Conservation (phyloP, 176 grass and related monocot genomes). For the Carex scoparia region DNA sequence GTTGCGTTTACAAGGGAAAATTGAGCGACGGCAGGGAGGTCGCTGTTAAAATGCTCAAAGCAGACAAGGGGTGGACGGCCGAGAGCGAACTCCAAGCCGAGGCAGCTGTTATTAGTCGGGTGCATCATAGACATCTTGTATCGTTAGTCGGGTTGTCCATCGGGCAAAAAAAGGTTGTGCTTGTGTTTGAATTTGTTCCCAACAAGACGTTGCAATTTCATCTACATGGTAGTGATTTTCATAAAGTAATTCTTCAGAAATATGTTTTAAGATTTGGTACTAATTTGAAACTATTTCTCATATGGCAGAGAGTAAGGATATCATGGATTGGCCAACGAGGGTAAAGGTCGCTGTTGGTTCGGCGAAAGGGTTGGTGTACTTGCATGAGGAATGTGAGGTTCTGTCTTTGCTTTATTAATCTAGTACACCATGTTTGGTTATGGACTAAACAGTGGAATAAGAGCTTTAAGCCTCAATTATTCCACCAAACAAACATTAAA, state of each 20-base stretch:
- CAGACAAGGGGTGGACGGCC: conserved; percentile 11
- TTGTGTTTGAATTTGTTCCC: conserved; percentile 39
- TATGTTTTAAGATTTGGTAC: background rate
- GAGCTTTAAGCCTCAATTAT: no score
- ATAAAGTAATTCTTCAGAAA: background rate
- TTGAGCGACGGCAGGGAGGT: conserved; percentile 20
- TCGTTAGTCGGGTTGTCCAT: conserved; percentile 28
- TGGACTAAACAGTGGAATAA: no score
- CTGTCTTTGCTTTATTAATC: background rate
- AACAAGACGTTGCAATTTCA: conserved; percentile 33
- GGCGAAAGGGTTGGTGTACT: conserved; percentile 31
- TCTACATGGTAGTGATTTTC: conserved; percentile 30
- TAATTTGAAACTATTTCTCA: background rate
- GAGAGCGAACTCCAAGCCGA: conserved; percentile 33
- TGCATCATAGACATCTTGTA: conserved; percentile 39
- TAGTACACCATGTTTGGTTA: background rate
- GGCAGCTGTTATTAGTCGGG: conserved; percentile 35
- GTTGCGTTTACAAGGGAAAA: conserved; percentile 35
- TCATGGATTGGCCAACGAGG: conserved; percentile 34
- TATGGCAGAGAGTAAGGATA: conserved; percentile 2
- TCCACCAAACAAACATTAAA: no score
- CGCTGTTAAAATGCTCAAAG: conserved; percentile 33
- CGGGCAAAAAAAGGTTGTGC: conserved; percentile 20
- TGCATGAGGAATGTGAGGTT: conserved; percentile 38
- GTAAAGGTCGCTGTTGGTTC: conserved; percentile 32